Percentiles rank a stretch among this genome's conserved stretches.
These are phyloP conservation scores for Astrocystis sublimbata DNA, from an alignment of 495 filamentous ascomycete species.

Conservation along the genomic window DNA sequence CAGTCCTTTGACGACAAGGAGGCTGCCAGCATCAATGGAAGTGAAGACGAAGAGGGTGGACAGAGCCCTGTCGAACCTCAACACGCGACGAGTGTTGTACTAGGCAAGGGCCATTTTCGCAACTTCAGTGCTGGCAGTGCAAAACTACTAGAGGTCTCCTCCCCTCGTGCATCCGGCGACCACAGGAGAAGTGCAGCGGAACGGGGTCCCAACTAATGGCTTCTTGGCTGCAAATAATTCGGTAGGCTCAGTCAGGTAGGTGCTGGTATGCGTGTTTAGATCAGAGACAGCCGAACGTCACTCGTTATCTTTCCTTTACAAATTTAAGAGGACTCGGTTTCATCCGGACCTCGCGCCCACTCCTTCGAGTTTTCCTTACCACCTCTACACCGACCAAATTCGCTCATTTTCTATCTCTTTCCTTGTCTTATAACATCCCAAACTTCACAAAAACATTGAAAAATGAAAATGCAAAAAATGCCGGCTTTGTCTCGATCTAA, in stretches of 20 bases:
- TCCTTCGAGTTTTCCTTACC: slow-evolving; percentile 34
- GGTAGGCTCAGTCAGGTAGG: slow-evolving; percentile 9
- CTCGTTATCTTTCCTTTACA: slow-evolving; percentile 19
- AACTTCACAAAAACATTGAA: slow-evolving; percentile 9
- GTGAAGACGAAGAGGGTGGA: slow-evolving; percentile 41
- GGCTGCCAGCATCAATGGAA: slow-evolving; percentile 24
- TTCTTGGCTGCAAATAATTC: slow-evolving; percentile 15
- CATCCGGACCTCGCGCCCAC: slow-evolving; percentile 4
- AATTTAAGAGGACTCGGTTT: not conserved
- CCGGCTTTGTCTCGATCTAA: slow-evolving; percentile 4
- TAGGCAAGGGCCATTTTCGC: slow-evolving; percentile 62
- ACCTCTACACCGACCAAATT: slow-evolving; percentile 33
- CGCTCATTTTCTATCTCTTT: slow-evolving; percentile 32
- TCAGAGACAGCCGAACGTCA: slow-evolving; percentile 25
- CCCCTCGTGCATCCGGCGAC: slow-evolving; percentile 50
- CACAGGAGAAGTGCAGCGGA: slow-evolving; percentile 29
- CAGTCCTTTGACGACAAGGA: slow-evolving; percentile 46
- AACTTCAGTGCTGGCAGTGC: slow-evolving; percentile 75
- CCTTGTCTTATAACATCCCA: slow-evolving; percentile 19
- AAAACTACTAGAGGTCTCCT: slow-evolving; percentile 66
- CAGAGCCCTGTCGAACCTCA: slow-evolving; percentile 47
- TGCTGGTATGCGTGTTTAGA: slow-evolving; percentile 16
- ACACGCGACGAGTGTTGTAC: slow-evolving; percentile 66
- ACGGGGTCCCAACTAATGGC: slow-evolving; percentile 22
- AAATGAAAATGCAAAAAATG: slow-evolving; percentile 10